Percentiles rank a stretch among this genome's conserved stretches.
These are phyloP conservation scores for Leccinum discolor DNA, from an alignment of 1,284 basidiomycete species.

Conservation along the genomic window DNA sequence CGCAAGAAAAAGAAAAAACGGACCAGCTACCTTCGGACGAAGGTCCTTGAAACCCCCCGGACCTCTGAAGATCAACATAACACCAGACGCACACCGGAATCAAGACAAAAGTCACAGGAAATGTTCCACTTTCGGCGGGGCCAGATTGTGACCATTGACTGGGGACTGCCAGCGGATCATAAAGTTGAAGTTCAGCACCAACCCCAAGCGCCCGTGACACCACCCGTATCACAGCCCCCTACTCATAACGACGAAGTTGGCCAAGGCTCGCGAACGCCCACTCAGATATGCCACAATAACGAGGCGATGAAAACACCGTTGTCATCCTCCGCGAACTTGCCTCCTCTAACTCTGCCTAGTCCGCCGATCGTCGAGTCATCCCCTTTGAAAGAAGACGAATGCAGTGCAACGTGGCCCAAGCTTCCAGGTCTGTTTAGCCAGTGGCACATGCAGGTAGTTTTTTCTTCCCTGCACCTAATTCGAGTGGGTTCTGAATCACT, in stretches of 20 bases:
- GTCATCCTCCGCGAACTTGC: neutral
- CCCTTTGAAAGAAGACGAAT: slow-evolving; percentile 2
- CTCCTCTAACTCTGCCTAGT: neutral
- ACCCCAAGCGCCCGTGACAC: neutral
- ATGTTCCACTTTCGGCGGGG: slow-evolving; percentile 21
- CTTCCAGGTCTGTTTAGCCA: slow-evolving; percentile 13
- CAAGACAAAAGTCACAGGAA: neutral
- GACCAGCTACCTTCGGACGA: neutral
- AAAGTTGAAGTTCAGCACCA: neutral
- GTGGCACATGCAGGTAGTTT: slow-evolving; percentile 27
- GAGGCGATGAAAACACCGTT: neutral
- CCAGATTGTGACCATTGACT: slow-evolving; percentile 13
- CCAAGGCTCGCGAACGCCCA: neutral
- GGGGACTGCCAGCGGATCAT: neutral
- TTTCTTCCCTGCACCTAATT: neutral
- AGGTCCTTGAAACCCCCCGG: neutral
- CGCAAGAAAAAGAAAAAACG: slow-evolving; percentile 8
- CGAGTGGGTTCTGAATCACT: neutral
- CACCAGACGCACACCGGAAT: neutral
- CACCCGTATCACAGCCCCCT: neutral
- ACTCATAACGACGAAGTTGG: neutral
- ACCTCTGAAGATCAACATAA: neutral
- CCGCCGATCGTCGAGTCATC: neutral
- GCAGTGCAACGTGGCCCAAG: slow-evolving; percentile 16
- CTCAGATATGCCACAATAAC: neutral